Evolutionary conservation across 228 moss, liverwort and hornwort species (phyloP).

Genomic region (Sphagnum fallax): DNA sequence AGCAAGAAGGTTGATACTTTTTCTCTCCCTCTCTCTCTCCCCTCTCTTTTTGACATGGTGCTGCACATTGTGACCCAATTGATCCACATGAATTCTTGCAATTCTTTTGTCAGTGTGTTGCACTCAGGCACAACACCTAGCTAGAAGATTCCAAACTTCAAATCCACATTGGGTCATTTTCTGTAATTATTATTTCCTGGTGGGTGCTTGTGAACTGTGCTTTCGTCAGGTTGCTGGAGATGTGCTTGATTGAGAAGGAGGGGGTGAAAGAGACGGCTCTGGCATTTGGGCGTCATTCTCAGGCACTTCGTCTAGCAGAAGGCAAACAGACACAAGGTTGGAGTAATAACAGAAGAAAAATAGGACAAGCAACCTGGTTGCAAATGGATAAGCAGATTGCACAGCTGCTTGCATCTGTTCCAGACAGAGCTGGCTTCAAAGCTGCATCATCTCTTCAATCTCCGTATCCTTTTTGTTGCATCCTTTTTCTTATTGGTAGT

Average conservation of each 20-base stretch:
- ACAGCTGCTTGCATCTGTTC: conserved; percentile 70
- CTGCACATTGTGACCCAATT: no score
- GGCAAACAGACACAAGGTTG: conserved; percentile 14
- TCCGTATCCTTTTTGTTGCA: conserved; percentile 46
- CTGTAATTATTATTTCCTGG: background rate
- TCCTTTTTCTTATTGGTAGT: background rate
- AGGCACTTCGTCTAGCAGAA: conserved; percentile 5
- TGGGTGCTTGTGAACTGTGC: background rate
- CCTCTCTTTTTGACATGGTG: no score
- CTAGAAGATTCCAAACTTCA: background rate
- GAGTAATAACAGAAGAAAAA: conserved; percentile 12
- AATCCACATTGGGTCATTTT: background rate
- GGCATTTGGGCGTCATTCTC: conserved; percentile 36
- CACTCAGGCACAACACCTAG: background rate
- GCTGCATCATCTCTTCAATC: conserved; percentile 49
- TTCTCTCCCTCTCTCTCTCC: no score
- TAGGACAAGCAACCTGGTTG: conserved; percentile 23
- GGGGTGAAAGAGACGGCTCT: conserved; percentile 59
- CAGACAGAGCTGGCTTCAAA: conserved; percentile 63
- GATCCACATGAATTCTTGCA: no score
- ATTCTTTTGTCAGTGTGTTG: background rate
- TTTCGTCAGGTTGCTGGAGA: conserved; percentile 52
- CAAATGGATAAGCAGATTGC: conserved; percentile 44
- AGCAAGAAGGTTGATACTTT: conserved; percentile 61
- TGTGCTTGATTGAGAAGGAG: conserved; percentile 52